Evolutionary conservation across 1,284 basidiomycete genomes (phyloP), one percentile per base, ranked within the genome.

Genomic region (Leccinum solheimii): DNA sequence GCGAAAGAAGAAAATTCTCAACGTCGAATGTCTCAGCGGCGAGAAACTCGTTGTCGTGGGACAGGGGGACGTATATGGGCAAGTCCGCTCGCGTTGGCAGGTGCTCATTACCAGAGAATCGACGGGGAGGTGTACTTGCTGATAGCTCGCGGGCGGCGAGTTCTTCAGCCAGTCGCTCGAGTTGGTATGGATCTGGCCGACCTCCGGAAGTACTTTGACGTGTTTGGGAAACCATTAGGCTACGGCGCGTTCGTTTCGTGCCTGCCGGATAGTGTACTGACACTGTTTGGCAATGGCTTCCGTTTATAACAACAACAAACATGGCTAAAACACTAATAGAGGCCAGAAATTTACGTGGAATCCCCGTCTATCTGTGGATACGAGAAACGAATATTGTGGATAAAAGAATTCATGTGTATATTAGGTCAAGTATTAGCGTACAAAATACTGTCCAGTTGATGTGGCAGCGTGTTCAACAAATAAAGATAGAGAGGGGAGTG

Each of bases 1-100:
- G 86, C 8, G 94, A 94, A 40, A 96, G 84, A 10, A 98, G 84
- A 75, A 98, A 98, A 2, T 86, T 83, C 71, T 98, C 95, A 30
- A 94, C 88, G 69, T 92, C 82, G 76, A 96, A 98, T 0, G 78
- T 76, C 36, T 84, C 77, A 0, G 86, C 83, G 3, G 83, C 83
- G 32, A 97, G 82, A 64, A 90, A 85, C 6, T 86, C 80, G 72
- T 96, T 91, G 67, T 84, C 76, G 69, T 95, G 94, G 3, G 92
- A 90, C 52, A 97, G 82, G 34, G 94, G 92, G 9, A 86, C 76
- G 70, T 89, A 86, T 57, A 86, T 81, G 7, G 94, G 94, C 16
- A 97, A 81, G 67, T 88, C 83, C 68, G 70, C 38, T 66, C 64
- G 61, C 67, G 45, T 14, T 50, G 55, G 55, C 13, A 55, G 48